These are phyloP conservation scores for Aspergillus sp. DNA, from an alignment of 2,329 filamentous ascomycete genomes.

Conservation along the genomic window DNA sequence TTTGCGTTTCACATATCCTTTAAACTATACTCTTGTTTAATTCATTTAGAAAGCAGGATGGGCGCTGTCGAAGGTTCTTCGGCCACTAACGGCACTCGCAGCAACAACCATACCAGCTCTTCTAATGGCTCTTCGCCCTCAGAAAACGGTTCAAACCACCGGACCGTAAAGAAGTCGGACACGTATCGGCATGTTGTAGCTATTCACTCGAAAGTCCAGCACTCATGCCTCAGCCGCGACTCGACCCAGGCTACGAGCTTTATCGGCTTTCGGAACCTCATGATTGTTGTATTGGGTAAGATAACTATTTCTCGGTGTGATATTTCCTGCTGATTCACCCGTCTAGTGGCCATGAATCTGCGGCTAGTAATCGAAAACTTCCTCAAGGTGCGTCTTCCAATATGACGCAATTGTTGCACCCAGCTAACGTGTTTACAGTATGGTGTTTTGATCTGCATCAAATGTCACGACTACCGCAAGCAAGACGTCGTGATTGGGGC, in stretches of 20 bases:
- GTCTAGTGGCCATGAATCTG: slow-evolving; percentile 84
- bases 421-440: slow-evolving; percentile 59
- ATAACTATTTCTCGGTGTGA: background rate
- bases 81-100: background rate
- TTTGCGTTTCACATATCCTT: background rate
- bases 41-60: background rate
- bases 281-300: slow-evolving; percentile 86
- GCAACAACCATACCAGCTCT: background rate
- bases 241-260: slow-evolving; percentile 75
- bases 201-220: slow-evolving; percentile 69
- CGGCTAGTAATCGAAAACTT: slow-evolving; percentile 96
- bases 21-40: background rate
- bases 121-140: slow-evolving; percentile 1
- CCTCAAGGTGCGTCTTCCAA: slow-evolving; percentile 66
- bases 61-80: background rate
- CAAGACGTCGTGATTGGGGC: slow-evolving; percentile 75
- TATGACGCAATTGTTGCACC: background rate
- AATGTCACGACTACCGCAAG: slow-evolving; percentile 81
- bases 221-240: slow-evolving; percentile 86
- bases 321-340: background rate
- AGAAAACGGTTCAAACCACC: slow-evolving; percentile 8
- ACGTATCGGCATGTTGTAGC: slow-evolving; percentile 94
- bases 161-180: slow-evolving; percentile 39
- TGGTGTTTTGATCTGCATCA: slow-evolving; percentile 87
- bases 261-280: slow-evolving; percentile 89